Conservation (phyloP, 2,329 filamentous ascomycete genomes). For the Orbilia oligospora region DNA sequence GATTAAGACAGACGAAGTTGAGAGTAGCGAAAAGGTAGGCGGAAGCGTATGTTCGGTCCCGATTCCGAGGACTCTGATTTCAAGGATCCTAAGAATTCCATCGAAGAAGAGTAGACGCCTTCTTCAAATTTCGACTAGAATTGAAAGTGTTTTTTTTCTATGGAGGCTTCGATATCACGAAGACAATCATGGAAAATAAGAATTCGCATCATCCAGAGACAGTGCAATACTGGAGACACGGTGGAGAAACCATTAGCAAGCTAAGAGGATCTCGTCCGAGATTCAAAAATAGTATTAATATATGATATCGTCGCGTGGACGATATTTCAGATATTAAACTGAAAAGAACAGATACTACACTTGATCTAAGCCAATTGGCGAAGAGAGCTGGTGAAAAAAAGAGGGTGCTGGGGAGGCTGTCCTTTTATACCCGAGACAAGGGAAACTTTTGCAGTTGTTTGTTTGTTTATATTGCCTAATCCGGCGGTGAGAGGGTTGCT, state of each 20-base stretch:
- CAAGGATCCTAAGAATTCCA: no score
- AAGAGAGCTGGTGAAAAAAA: background rate
- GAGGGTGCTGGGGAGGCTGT: no score
- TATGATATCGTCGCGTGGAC: conserved; percentile 18
- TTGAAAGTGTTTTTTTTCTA: conserved; percentile 34
- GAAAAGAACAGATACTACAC: conserved; percentile 71
- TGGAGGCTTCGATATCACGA: conserved; percentile 38
- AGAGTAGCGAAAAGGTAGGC: no score
- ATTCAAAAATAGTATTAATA: conserved; percentile 58
- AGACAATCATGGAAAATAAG: conserved; percentile 33
- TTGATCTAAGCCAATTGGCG: conserved; percentile 44
- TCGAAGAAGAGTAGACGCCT: no score
- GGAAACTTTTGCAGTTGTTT: no score
- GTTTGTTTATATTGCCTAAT: no score
- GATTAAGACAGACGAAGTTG: no score
- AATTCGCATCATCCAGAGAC: conserved; percentile 52
- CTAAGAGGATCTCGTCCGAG: conserved; percentile 33
- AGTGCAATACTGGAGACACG: conserved; percentile 60
- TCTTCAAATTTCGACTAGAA: no score
- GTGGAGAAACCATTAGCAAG: conserved; percentile 55
- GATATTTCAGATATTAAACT: conserved; percentile 66
- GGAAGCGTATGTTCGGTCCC: no score
- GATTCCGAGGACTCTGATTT: no score
- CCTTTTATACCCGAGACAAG: no score
- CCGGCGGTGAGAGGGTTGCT: no score